These are phyloP conservation scores for Phytophthora chlamydospora DNA, from an alignment of 352 stramenopile species.

Conservation along the genomic window DNA sequence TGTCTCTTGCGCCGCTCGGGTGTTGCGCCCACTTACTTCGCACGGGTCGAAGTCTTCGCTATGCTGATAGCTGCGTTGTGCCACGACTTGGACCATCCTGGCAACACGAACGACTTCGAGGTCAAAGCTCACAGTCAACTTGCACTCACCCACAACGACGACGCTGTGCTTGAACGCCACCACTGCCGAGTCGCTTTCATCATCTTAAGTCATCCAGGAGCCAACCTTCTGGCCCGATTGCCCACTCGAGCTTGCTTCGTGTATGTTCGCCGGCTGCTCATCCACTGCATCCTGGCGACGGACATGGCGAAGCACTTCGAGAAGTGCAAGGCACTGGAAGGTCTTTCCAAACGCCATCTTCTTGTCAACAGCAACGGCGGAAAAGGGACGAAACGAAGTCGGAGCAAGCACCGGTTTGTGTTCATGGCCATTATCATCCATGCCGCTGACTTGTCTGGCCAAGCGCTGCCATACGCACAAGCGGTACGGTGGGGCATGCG, in stretches of 20 bases:
- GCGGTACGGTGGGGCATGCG: constrained; percentile 65
- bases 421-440: constrained; percentile 76
- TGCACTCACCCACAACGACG: constrained; percentile 83
- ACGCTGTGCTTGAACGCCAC: constrained; percentile 84
- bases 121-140: constrained; percentile 73
- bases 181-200: constrained; percentile 77
- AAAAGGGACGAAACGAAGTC: constrained; percentile 44
- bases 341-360: constrained; percentile 47
- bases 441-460: constrained; percentile 72
- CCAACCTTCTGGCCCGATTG: constrained; percentile 66
- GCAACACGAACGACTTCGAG: constrained; percentile 87
- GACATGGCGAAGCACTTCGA: constrained; percentile 84
- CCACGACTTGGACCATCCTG: constrained; percentile 83
- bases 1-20: constrained; percentile 48
- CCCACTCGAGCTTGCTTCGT: constrained; percentile 51
- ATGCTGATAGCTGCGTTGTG: constrained; percentile 59
- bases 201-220: constrained; percentile 61
- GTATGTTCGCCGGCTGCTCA: constrained; percentile 57
- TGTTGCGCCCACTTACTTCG: constrained; percentile 50
- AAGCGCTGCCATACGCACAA: constrained; percentile 62
- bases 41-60: constrained; percentile 58
- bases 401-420: constrained; percentile 39
- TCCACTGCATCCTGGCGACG: constrained; percentile 73
- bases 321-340: constrained; percentile 66
- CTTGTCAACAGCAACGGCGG: constrained; percentile 21